Evolutionary conservation across 2,329 filamentous ascomycete species (phyloP).

Genomic region (Kalaharituber pfeilii): DNA sequence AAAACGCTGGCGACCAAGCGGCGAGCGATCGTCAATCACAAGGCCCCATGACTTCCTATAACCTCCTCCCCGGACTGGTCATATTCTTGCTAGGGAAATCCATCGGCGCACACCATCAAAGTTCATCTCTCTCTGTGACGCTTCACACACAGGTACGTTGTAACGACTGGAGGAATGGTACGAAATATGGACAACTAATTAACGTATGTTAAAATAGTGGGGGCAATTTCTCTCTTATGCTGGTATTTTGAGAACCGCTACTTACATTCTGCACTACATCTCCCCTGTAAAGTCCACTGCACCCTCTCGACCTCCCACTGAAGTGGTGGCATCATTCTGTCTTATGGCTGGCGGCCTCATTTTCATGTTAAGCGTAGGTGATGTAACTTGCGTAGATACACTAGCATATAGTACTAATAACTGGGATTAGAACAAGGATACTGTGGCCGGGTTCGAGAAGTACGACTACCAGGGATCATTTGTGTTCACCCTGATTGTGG

Average conservation of each 20-base stretch:
- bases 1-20: not conserved
- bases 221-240: slow-evolving; percentile 68
- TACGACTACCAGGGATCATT: slow-evolving; percentile 84
- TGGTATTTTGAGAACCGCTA: slow-evolving; percentile 57
- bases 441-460: slow-evolving; percentile 38
- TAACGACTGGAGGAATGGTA: not conserved
- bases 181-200: not conserved
- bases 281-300: slow-evolving; percentile 63
- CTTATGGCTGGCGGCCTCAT: slow-evolving; percentile 73
- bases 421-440: slow-evolving; percentile 47
- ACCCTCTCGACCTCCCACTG: slow-evolving; percentile 72
- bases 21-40: slow-evolving; percentile 16
- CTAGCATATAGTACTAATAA: not conserved
- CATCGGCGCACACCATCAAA: slow-evolving; percentile 87
- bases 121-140: slow-evolving; percentile 71
- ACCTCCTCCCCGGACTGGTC: slow-evolving; percentile 72
- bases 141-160: slow-evolving; percentile 49
- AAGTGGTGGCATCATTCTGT: slow-evolving; percentile 74
- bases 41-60: slow-evolving; percentile 37
- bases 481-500: slow-evolving; percentile 75
- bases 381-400: not conserved
- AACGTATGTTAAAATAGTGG: slow-evolving; percentile 40
- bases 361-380: slow-evolving; percentile 74
- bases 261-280: slow-evolving; percentile 65
- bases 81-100: slow-evolving; percentile 78